These are phyloP conservation scores for Mucor saturninus DNA, from an alignment of 371 early-diverging fungal genomes.

Conservation along the genomic window DNA sequence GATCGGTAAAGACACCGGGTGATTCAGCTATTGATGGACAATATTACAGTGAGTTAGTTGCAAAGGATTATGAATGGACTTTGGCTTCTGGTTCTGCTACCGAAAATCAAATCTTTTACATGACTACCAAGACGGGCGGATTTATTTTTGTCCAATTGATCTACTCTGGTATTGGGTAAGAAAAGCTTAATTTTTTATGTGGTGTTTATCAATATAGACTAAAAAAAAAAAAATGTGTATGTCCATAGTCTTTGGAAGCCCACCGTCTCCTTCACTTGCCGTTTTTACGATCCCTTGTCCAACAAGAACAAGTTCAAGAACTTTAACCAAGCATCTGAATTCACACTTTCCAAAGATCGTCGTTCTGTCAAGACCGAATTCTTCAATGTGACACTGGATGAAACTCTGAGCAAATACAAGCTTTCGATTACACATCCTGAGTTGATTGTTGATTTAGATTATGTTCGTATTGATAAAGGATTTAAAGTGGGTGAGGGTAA, in stretches of 20 bases:
- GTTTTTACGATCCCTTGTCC: slow-evolving; percentile 71
- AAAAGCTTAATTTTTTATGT: neutral
- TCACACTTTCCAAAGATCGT: slow-evolving; percentile 71
- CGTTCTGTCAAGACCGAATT: slow-evolving; percentile 75
- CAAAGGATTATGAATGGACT: slow-evolving; percentile 76
- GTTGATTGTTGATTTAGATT: slow-evolving; percentile 67
- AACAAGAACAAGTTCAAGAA: slow-evolving; percentile 73
- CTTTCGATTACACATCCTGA: slow-evolving; percentile 66
- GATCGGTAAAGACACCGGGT: slow-evolving; percentile 54
- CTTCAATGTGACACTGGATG: slow-evolving; percentile 66
- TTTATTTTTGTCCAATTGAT: slow-evolving; percentile 85
- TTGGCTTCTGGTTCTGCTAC: slow-evolving; percentile 77
- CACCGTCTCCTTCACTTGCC: slow-evolving; percentile 80
- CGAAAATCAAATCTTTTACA: slow-evolving; percentile 89
- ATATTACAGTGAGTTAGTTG: slow-evolving; percentile 59
- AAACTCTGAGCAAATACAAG: slow-evolving; percentile 55
- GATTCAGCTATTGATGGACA: slow-evolving; percentile 62
- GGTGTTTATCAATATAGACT: no score
- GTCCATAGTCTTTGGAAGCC: slow-evolving; percentile 52
- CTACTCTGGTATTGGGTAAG: slow-evolving; percentile 82
- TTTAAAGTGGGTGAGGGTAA: slow-evolving; percentile 85
- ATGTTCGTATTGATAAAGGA: slow-evolving; percentile 69
- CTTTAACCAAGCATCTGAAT: slow-evolving; percentile 64
- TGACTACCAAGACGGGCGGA: slow-evolving; percentile 74
- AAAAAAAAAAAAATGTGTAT: neutral